Evolutionary conservation across 257 asterid genomes (phyloP).

Genomic region (Dorcoceras hygrometricum): DNA sequence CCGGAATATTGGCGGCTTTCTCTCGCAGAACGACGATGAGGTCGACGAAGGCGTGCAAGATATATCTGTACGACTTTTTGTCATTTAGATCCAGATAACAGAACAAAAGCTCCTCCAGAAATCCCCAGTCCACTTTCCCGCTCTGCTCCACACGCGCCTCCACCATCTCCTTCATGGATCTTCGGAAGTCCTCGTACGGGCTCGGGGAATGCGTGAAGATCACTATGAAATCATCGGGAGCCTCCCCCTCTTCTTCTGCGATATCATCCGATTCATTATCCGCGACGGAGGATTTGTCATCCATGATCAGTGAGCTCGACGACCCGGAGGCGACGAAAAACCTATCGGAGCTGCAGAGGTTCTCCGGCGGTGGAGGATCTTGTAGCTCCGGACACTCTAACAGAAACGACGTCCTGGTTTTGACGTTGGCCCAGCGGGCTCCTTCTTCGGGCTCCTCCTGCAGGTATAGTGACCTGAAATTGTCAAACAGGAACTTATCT

Average conservation of each 20-base stretch:
- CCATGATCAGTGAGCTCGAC: conserved; percentile 34
- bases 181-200: conserved; percentile 55
- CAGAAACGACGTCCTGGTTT: conserved; percentile 13
- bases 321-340: conserved; percentile 45
- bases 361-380: conserved; percentile 37
- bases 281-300: too few species aligned
- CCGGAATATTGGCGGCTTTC: too few species aligned
- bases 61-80: conserved; percentile 48
- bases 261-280: conserved; percentile 1
- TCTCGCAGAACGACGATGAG: conserved; percentile 44
- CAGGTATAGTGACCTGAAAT: conserved; percentile 58
- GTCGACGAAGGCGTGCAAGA: conserved; percentile 71
- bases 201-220: conserved; percentile 41
- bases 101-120: conserved; percentile 74
- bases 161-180: conserved; percentile 56
- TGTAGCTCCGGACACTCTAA: conserved; percentile 33
- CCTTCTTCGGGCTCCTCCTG: conserved; percentile 28
- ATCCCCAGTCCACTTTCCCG: conserved; percentile 69
- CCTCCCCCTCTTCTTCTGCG: background rate
- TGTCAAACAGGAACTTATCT: conserved; percentile 60
- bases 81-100: conserved; percentile 67
- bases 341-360: conserved; percentile 35
- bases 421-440: too few species aligned
- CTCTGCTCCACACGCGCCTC: conserved; percentile 44
- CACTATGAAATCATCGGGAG: conserved; percentile 41